Evolutionary conservation across 352 stramenopile species (phyloP).

Genomic region (Pythium plurisporium): DNA sequence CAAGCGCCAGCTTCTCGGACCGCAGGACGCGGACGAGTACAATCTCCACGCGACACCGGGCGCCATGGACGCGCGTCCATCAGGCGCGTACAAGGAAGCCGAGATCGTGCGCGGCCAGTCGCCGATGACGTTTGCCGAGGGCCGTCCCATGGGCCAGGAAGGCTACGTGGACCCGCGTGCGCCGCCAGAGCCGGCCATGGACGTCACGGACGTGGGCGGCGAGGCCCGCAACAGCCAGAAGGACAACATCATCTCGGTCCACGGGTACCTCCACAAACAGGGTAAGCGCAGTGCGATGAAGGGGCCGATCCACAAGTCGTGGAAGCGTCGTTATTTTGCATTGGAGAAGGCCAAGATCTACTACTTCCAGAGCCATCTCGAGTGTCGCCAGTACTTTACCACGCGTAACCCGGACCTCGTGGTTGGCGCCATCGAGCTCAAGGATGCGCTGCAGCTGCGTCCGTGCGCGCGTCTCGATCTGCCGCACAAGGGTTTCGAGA

Average conservation of each 20-base stretch:
- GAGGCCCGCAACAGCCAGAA: slow-evolving; percentile 40
- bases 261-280: slow-evolving; percentile 90
- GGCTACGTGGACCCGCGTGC: slow-evolving; percentile 62
- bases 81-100: slow-evolving; percentile 30
- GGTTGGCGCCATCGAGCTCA: slow-evolving; percentile 76
- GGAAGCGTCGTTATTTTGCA: slow-evolving; percentile 85
- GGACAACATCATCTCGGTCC: slow-evolving; percentile 86
- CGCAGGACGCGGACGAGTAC: slow-evolving; percentile 42
- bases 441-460: slow-evolving; percentile 81
- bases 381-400: slow-evolving; percentile 87
- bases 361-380: slow-evolving; percentile 85
- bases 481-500: slow-evolving; percentile 81
- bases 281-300: slow-evolving; percentile 85
- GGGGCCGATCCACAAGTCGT: slow-evolving; percentile 84
- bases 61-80: slow-evolving; percentile 23
- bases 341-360: slow-evolving; percentile 87
- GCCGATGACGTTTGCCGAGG: slow-evolving; percentile 34
- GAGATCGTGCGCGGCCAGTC: slow-evolving; percentile 41
- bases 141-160: slow-evolving; percentile 44
- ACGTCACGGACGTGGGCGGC: slow-evolving; percentile 66
- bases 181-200: slow-evolving; percentile 49
- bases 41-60: slow-evolving; percentile 45
- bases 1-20: slow-evolving; percentile 35
- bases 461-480: slow-evolving; percentile 78
- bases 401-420: slow-evolving; percentile 81